These are phyloP conservation scores for Leishmania tropica DNA, from an alignment of 208 protist genomes.

Conservation along the genomic window DNA sequence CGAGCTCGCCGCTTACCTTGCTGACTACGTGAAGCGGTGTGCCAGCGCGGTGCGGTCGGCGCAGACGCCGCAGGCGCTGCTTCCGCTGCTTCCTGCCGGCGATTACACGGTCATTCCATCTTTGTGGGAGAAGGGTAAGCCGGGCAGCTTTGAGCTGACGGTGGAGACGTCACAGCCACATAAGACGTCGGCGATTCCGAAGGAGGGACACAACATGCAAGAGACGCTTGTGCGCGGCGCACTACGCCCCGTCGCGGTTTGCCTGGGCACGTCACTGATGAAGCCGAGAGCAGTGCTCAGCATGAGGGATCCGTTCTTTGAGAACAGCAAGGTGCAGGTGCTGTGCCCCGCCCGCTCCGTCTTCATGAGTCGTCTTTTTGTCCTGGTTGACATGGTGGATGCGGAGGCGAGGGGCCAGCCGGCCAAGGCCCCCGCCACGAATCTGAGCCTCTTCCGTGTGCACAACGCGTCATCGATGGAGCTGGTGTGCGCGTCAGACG, in stretches of 20 bases:
- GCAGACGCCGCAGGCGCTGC: slow-evolving; percentile 32
- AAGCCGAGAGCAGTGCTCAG: slow-evolving; percentile 28
- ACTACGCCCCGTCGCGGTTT: slow-evolving; percentile 27
- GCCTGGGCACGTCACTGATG: slow-evolving; percentile 16
- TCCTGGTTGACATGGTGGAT: slow-evolving; percentile 47
- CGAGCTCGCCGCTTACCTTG: slow-evolving; percentile 35
- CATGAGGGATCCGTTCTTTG: slow-evolving; percentile 57
- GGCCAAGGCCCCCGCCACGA: slow-evolving; percentile 29
- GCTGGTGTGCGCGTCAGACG: slow-evolving; percentile 52
- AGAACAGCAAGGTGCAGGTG: slow-evolving; percentile 60
- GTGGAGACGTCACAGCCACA: slow-evolving; percentile 77
- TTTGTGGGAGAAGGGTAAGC: slow-evolving; percentile 60
- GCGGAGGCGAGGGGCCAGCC: slow-evolving; percentile 32
- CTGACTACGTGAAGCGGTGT: slow-evolving; percentile 44
- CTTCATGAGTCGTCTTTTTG: slow-evolving; percentile 56
- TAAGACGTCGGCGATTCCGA: slow-evolving; percentile 33
- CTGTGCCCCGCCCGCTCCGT: slow-evolving; percentile 30
- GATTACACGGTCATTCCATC: slow-evolving; percentile 78
- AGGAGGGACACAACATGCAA: slow-evolving; percentile 51
- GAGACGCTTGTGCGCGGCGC: slow-evolving; percentile 44
- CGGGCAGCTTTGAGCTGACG: slow-evolving; percentile 58
- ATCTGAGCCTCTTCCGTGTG: slow-evolving; percentile 63
- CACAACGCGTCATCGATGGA: slow-evolving; percentile 55
- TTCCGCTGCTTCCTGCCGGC: slow-evolving; percentile 66
- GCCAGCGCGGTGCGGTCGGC: slow-evolving; percentile 26